Conservation (phyloP, 1,139 yeast species). For the Kurtzmaniella quercitrusa region DNA sequence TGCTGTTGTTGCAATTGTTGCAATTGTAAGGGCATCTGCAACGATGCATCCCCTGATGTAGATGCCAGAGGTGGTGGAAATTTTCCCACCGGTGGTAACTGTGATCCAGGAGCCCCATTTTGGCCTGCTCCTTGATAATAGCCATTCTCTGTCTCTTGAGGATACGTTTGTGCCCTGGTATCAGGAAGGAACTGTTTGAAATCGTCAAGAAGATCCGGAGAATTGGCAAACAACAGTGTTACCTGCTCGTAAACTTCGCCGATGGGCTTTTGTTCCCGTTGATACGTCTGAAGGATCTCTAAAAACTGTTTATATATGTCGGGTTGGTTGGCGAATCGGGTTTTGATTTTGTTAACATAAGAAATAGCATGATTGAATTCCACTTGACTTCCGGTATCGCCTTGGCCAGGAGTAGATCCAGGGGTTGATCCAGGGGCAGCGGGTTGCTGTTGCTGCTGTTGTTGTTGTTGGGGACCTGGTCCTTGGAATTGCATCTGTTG, state of each 20-base stretch:
- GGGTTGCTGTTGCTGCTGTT: slow-evolving; percentile 14
- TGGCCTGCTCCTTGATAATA: slow-evolving; percentile 1
- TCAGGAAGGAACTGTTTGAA: slow-evolving; percentile 95
- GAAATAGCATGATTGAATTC: slow-evolving; percentile 97
- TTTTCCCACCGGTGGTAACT: slow-evolving; percentile 93
- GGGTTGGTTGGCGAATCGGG: slow-evolving; percentile 89
- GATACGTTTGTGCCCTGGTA: slow-evolving; percentile 46
- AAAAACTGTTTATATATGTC: slow-evolving; percentile 92
- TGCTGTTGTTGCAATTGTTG: slow-evolving; percentile 12
- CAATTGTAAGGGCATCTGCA: slow-evolving; percentile 7
- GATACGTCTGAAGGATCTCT: slow-evolving; percentile 94
- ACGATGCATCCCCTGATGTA: slow-evolving; percentile 26
- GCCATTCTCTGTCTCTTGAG: slow-evolving; percentile 23
- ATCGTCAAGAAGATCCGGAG: slow-evolving; percentile 92
- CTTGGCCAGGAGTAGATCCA: slow-evolving; percentile 3
- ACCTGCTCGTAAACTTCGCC: slow-evolving; percentile 94
- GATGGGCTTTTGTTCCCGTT: slow-evolving; percentile 91
- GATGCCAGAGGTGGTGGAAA: slow-evolving; percentile 74
- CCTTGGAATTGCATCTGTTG: slow-evolving; percentile 13
- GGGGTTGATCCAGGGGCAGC: slow-evolving; percentile 7
- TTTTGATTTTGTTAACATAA: slow-evolving; percentile 92
- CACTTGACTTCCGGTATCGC: slow-evolving; percentile 68
- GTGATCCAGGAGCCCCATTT: slow-evolving; percentile 25
- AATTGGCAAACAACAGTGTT: slow-evolving; percentile 79
- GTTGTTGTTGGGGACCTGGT: slow-evolving; percentile 2